Evolutionary conservation across 345 rosid species (phyloP), one percentile per base, ranked within the genome.

Genomic region (Crucihimalaya himalaica): DNA sequence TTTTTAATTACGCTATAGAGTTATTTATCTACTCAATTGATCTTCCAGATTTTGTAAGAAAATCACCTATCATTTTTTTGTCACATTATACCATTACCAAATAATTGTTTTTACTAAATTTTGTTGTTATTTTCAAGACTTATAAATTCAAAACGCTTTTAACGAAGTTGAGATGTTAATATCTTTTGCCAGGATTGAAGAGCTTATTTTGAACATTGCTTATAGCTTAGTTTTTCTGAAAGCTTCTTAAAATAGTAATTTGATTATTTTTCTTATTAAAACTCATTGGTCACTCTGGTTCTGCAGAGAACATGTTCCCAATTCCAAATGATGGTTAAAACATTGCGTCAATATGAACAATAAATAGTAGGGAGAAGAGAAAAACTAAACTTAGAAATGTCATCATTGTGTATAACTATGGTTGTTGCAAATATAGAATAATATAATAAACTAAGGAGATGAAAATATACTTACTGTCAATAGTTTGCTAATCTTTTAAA

Each of bases 261-360:
- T 28, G 15, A 2, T 39, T 18, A 2, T 9, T 28, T 1, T 16
- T 7, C 3, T 15, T 20, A 11, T 28, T 11, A 11, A 19, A 35
- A 39, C 2, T 39, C 28, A 53, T 39, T 31, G 32, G 54, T 55
- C 29, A 29, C 1, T 18, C 43, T 18, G 27, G 63, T 13, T 43
- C 28, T 53, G 53, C 21, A 42, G 9, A 18, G 34, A 28, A 68
- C 27, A 43, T 56, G 20, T 43, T 57, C 15, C 32, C 43, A 40
- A 54, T 11, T 27, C 63, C 18, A 42, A 54, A 28, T 29, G 63
- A 68, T 55, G 63, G 63, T 19, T 68, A 43, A 43, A 43, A 15
- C 45, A 69, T 69, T 56, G 21, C 65, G 55, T 56, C 65, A 31
- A 68, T n/a, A 14, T 54, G 53, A 68, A 54, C 43, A 68, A 8